Base-by-base conservation (phyloP, 495 filamentous ascomycete species). In the Aspergillus biplanus region DNA sequence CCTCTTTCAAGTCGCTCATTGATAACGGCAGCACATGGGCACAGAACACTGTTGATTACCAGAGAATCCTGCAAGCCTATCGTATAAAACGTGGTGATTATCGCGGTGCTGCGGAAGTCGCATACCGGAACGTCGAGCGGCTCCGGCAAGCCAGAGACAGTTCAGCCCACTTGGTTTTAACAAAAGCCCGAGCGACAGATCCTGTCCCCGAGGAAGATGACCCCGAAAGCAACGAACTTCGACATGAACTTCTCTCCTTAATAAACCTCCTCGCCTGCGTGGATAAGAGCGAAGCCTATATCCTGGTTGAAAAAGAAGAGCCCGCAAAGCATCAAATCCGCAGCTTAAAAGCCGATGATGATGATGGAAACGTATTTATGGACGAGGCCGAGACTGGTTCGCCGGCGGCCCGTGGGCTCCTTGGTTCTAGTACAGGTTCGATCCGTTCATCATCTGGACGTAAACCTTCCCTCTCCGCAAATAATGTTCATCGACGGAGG, bases 251-350 rank as follows among this genome's bases (percentile, higher is more conserved):
- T 62, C 72, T 97, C 9, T 84, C 89, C 59, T 80, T 98, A 42
- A 93, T 98, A 77, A 98, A 99, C 71, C 85, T 91, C 5, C 78
- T 99, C 65, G 87, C 86, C 53, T 95, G 91, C 62, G 92, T 97
- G n/a, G 84, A 88, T 39, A 79, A 87, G 64, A 87, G 90, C 65
- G 88, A 97, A 70, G 91, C 90, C 0, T 97, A 87, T 73, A 82
- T 89, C 39, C 75, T 88, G 33, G 83, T 84, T 18, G 83, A 86
- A 58, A 76, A 71, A 50, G 74, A 75, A 16, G 69, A 73, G 18
- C 46, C 67, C 47, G 35, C 65, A 39, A 60, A 65, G 15, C 44
- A 65, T 37, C 54, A 67, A 57, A 66, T 54, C n/a, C 63, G 62
- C 46, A 72, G 70, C 66, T 68, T 60, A 13, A 71, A 78, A 56